phyloP scores from a whole-genome alignment of 192 early-diverging fungal genomes.

The Coemansia sp. region DNA sequence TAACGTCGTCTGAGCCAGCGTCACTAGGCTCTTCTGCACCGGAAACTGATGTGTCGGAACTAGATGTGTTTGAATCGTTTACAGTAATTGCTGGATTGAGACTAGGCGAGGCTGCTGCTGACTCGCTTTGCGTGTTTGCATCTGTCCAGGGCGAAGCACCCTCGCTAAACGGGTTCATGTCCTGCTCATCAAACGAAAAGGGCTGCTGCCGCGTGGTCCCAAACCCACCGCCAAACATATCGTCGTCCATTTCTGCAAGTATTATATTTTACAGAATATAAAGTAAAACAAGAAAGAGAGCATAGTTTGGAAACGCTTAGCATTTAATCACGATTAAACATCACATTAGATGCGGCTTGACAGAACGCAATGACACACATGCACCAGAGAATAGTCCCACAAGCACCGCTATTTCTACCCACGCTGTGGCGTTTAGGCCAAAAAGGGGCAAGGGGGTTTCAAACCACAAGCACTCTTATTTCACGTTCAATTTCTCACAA shows the following conservation, averaged over 20 bases:
- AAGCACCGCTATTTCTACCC: not conserved
- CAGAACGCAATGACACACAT: too few species aligned
- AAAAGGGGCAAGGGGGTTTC: not conserved
- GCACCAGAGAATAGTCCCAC: not conserved
- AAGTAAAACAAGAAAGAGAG: not conserved
- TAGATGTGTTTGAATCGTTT: not conserved
- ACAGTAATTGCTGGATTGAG: not conserved
- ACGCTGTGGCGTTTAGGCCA: not conserved
- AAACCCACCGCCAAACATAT: conserved; percentile 46
- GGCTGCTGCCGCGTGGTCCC: conserved; percentile 24
- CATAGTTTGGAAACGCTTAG: not conserved
- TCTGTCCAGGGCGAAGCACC: conserved; percentile 33
- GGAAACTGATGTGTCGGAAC: not conserved
- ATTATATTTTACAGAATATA: not conserved
- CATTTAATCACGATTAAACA: conserved; percentile 1
- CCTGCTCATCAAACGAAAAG: conserved; percentile 40
- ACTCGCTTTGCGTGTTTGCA: not conserved
- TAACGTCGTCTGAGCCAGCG: conserved; percentile 8
- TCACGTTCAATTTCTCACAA: not conserved
- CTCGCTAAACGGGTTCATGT: conserved; percentile 54
- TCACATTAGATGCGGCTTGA: too few species aligned
- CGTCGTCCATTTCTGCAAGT: conserved; percentile 28
- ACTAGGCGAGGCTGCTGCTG: not conserved
- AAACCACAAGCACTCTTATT: not conserved
- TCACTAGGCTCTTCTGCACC: conserved; percentile 3